Base-by-base conservation (phyloP, 306 rosid species). In the Dalbergia cultrata region DNA sequence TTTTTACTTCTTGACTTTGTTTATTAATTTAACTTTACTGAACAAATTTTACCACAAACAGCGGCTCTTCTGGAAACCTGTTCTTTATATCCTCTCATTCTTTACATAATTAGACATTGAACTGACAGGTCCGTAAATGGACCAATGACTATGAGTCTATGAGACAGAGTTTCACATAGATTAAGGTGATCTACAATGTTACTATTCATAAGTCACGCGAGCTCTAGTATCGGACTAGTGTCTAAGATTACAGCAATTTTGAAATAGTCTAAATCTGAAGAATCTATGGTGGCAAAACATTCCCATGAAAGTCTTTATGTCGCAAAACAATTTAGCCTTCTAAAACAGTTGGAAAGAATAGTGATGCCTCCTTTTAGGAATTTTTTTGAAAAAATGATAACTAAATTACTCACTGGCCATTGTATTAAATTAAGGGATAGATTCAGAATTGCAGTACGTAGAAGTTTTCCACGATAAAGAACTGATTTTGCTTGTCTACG, bases 391-490 rank as follows among this genome's bases (percentile, higher is more conserved):
- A 35, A 37, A 37, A 37, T 37, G 41, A 37, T 37, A 37, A 37
- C 6, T 7, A 37, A 7, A 37, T 26, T 26, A 26, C 31, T 26
- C 31, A 26, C 7, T 37, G 41, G 7, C 7, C 41, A 37, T 37
- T 37, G 41, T 7, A 37, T 37, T 37, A 37, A 37, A 37, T 37
- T 37, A 37, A 37, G 41, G 41, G 41, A 37, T 37, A 37, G 41
- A 37, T 37, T 37, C 41, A 37, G 41, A 37, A 37, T 37, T 37
- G 41, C 41, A 5, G 41, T 7, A 37, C 31, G 31, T 26, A 26
- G 41, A 73, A 41, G 57, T 43, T 56, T 74, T 49, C 61, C 44
- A 62, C 37, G 47, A 26, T 16, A 57, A 57, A 7, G 54, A 77
- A 31, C 16, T 39, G 45, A 54, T 54, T 57, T 14, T 3, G 75